Conservation (phyloP, 2,329 filamentous ascomycete genomes). For the Sclerotinia spermophila region DNA sequence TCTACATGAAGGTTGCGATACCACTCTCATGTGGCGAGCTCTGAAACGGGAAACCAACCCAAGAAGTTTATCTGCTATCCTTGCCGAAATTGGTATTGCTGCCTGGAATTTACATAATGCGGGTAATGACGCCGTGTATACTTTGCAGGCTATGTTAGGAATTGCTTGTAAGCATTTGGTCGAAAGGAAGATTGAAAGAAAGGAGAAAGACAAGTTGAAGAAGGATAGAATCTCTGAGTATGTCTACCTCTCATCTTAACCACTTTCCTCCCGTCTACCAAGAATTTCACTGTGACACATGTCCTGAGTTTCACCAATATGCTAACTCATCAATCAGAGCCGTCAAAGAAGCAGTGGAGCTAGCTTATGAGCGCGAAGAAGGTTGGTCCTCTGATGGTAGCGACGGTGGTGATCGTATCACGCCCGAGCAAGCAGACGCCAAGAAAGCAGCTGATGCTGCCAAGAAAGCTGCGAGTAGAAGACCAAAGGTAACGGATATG, state of each 20-base stretch:
- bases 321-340: not conserved
- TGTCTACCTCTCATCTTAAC: not conserved
- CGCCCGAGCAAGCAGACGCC: not conserved
- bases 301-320: not conserved
- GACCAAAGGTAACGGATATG: not conserved
- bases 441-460: constrained; percentile 8
- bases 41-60: constrained; percentile 52
- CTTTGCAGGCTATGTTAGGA: constrained; percentile 67
- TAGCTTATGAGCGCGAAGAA: constrained; percentile 11
- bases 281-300: not conserved
- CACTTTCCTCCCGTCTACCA: not conserved
- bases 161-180: constrained; percentile 46
- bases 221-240: constrained; percentile 26
- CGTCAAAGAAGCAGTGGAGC: constrained; percentile 13
- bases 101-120: constrained; percentile 76
- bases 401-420: constrained; percentile 17
- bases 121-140: constrained; percentile 81
- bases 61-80: constrained; percentile 56
- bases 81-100: constrained; percentile 60
- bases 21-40: constrained; percentile 64
- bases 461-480: not conserved
- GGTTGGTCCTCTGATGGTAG: constrained; percentile 19
- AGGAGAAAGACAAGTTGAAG: constrained; percentile 23
- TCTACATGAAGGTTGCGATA: constrained; percentile 68
- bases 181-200: constrained; percentile 22